Conservation (phyloP, 106 monocot genomes). For the Chionographis japonica region DNA sequence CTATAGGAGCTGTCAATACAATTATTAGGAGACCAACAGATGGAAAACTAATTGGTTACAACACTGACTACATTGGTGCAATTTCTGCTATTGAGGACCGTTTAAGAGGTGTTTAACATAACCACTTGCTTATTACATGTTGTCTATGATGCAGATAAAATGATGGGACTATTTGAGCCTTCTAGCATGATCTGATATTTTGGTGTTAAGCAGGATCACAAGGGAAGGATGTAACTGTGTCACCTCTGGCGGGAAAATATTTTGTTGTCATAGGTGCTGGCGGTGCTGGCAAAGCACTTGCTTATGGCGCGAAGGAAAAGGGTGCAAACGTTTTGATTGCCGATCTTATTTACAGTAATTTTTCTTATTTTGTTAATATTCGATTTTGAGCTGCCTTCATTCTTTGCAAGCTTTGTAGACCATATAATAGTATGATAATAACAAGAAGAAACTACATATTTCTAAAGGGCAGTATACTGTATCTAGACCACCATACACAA, state of each 20-base stretch:
- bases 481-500: no score
- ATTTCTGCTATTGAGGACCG: conserved; percentile 99
- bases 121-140: no score
- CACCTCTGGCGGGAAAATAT: conserved; percentile 68
- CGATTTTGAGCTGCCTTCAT: background rate
- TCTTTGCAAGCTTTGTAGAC: no score
- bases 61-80: conserved; percentile 91
- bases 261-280: conserved; percentile 98
- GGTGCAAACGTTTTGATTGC: conserved; percentile 89
- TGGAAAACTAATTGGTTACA: conserved; percentile 88
- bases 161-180: background rate
- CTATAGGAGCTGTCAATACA: conserved; percentile 95
- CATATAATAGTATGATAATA: no score
- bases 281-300: conserved; percentile 95
- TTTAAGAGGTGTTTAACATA: conserved; percentile 52
- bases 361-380: background rate
- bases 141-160: background rate
- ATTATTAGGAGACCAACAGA: conserved; percentile 63
- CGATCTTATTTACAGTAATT: conserved; percentile 81
- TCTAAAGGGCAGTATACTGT: no score
- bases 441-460: no score
- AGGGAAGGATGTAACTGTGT: conserved; percentile 40
- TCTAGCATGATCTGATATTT: background rate
- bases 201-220: conserved; percentile 29
- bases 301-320: conserved; percentile 92